These are phyloP conservation scores for Pythium sp. DNA, from an alignment of 352 stramenopile genomes.

Conservation along the genomic window DNA sequence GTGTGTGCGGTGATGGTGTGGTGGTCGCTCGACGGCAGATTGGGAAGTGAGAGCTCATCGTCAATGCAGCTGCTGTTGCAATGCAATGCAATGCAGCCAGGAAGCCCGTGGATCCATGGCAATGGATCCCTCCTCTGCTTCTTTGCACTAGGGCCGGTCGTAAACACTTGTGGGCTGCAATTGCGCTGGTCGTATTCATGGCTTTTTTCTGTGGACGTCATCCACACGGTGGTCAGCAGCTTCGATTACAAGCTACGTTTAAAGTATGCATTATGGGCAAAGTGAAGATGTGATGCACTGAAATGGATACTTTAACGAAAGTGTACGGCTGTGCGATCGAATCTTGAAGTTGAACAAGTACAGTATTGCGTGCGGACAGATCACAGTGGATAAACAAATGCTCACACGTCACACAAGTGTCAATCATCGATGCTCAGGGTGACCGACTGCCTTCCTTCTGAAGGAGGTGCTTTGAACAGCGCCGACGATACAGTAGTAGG, in stretches of 20 bases:
- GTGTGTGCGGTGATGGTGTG: background rate
- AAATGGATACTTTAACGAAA: background rate
- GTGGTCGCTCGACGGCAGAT: background rate
- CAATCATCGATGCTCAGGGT: too few species aligned
- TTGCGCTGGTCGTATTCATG: conserved; percentile 8
- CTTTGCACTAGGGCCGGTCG: background rate
- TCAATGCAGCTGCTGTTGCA: background rate
- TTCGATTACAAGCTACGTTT: background rate
- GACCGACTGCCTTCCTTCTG: background rate
- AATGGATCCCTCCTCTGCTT: background rate
- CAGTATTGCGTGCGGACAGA: background rate
- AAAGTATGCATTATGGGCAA: background rate
- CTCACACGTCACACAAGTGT: background rate
- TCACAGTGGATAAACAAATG: background rate
- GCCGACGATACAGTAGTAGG: too few species aligned
- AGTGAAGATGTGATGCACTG: background rate
- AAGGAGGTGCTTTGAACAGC: background rate
- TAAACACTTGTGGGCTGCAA: conserved; percentile 1
- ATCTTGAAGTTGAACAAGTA: conserved; percentile 3
- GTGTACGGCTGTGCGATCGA: background rate
- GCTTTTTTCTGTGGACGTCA: background rate
- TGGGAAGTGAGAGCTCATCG: background rate
- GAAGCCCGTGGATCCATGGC: background rate
- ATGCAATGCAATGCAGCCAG: too few species aligned
- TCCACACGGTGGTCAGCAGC: background rate